phyloP scores from a whole-genome alignment of 2,329 filamentous ascomycete genomes.

The Fusarium vanettenii region DNA sequence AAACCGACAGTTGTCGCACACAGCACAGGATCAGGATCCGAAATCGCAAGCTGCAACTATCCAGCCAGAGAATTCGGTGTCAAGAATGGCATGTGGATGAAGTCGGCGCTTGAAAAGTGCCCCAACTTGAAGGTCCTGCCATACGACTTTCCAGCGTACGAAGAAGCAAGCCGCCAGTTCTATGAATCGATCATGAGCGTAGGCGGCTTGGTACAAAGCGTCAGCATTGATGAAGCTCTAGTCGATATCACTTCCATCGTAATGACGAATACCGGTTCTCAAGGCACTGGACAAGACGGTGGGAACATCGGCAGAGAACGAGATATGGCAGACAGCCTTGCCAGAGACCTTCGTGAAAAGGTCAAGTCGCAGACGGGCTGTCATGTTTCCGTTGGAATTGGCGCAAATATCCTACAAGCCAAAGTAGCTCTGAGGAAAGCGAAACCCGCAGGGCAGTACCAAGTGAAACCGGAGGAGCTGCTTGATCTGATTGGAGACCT shows the following conservation, averaged over 20 bases:
- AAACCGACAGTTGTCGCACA: constrained; percentile 93
- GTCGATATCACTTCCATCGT: constrained; percentile 83
- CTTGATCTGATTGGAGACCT: constrained; percentile 81
- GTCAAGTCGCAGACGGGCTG: constrained; percentile 84
- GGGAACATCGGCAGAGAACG: constrained; percentile 82
- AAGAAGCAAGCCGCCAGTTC: constrained; percentile 88
- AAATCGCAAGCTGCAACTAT: constrained; percentile 98
- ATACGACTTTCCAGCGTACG: constrained; percentile 95
- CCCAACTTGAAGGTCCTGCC: constrained; percentile 89
- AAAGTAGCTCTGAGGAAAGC: constrained; percentile 91
- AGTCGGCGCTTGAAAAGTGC: constrained; percentile 83
- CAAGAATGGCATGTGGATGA: constrained; percentile 99
- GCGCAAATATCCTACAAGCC: constrained; percentile 88
- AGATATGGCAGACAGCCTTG: constrained; percentile 77
- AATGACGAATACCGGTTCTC: constrained; percentile 71
- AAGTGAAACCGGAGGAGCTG: constrained; percentile 84
- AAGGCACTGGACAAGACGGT: constrained; percentile 72
- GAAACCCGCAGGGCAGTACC: constrained; percentile 93
- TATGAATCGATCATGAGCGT: constrained; percentile 85
- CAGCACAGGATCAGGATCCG: constrained; percentile 84
- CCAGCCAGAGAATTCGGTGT: constrained; percentile 86
- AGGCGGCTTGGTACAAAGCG: constrained; percentile 90
- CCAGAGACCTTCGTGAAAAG: constrained; percentile 71
- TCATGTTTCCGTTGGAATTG: constrained; percentile 92
- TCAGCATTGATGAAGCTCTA: constrained; percentile 95